phyloP scores from a whole-genome alignment of 2,329 filamentous ascomycete species.

The Cercospora sp. region DNA sequence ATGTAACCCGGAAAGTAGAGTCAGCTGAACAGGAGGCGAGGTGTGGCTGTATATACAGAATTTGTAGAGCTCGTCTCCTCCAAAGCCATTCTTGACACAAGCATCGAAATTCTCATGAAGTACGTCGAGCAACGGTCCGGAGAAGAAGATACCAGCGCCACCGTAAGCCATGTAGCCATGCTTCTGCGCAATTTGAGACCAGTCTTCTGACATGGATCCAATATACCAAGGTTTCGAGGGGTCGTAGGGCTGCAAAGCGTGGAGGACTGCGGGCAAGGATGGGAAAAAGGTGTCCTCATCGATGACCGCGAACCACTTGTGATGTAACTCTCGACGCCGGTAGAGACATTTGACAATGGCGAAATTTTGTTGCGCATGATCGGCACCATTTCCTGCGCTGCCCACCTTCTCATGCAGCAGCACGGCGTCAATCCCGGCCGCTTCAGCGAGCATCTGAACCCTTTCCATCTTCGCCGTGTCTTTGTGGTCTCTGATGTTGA shows the following conservation, averaged over 20 bases:
- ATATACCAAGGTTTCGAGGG: slow-evolving; percentile 16
- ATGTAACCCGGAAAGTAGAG: slow-evolving; percentile 19
- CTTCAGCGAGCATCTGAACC: not conserved
- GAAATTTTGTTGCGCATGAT: slow-evolving; percentile 10
- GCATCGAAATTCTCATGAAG: slow-evolving; percentile 14
- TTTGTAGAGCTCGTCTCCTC: slow-evolving; percentile 15
- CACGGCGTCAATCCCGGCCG: not conserved
- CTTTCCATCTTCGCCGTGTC: not conserved
- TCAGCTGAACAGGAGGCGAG: slow-evolving; percentile 19
- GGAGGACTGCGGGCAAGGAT: slow-evolving; percentile 14
- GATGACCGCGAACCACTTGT: slow-evolving; percentile 23
- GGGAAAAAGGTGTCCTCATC: slow-evolving; percentile 30
- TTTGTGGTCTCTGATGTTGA: not conserved
- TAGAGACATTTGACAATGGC: not conserved
- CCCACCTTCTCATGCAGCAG: not conserved
- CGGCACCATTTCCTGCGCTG: not conserved
- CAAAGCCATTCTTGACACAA: slow-evolving; percentile 6
- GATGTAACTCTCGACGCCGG: not conserved
- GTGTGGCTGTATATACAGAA: slow-evolving; percentile 16
- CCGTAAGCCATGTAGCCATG: slow-evolving; percentile 24
- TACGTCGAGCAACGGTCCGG: slow-evolving; percentile 13
- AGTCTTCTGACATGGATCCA: slow-evolving; percentile 21
- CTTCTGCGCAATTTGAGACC: slow-evolving; percentile 6
- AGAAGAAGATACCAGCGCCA: slow-evolving; percentile 23
- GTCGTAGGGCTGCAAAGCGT: slow-evolving; percentile 18